These are phyloP conservation scores for Nicotiana otophora DNA, from an alignment of 257 asterid genomes.

Conservation along the genomic window DNA sequence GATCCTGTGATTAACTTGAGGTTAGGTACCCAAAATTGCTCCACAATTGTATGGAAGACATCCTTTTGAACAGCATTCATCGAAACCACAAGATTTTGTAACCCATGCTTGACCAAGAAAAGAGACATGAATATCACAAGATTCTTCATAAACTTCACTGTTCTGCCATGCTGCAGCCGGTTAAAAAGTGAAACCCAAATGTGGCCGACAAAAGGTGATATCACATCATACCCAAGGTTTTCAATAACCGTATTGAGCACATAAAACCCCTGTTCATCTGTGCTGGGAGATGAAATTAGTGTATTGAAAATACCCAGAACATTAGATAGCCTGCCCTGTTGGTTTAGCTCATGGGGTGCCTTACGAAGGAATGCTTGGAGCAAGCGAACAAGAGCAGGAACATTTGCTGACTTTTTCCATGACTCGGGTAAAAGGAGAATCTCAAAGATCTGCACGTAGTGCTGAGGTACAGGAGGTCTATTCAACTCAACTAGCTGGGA, in stretches of 20 bases:
- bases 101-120: conserved; percentile 73
- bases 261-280: conserved; percentile 87
- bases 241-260: conserved; percentile 93
- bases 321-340: conserved; percentile 59
- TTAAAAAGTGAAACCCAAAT: conserved; percentile 78
- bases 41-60: conserved; percentile 52
- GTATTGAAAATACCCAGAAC: conserved; percentile 77
- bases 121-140: conserved; percentile 83
- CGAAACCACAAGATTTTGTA: conserved; percentile 59
- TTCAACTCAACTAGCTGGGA: conserved; percentile 93
- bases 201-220: conserved; percentile 46
- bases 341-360: conserved; percentile 76
- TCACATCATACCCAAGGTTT: conserved; percentile 68
- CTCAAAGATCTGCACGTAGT: conserved; percentile 68
- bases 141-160: conserved; percentile 66
- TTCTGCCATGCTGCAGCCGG: conserved; percentile 53
- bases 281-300: conserved; percentile 55
- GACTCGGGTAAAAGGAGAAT: conserved; percentile 75
- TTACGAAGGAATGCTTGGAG: conserved; percentile 94
- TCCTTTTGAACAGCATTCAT: conserved; percentile 70
- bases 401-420: conserved; percentile 85
- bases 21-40: conserved; percentile 80
- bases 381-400: conserved; percentile 81
- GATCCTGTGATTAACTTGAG: conserved; percentile 73
- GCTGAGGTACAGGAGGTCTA: conserved; percentile 51